Evolutionary conservation across 306 rosid species (phyloP).

Genomic region (Vicia sativa): DNA sequence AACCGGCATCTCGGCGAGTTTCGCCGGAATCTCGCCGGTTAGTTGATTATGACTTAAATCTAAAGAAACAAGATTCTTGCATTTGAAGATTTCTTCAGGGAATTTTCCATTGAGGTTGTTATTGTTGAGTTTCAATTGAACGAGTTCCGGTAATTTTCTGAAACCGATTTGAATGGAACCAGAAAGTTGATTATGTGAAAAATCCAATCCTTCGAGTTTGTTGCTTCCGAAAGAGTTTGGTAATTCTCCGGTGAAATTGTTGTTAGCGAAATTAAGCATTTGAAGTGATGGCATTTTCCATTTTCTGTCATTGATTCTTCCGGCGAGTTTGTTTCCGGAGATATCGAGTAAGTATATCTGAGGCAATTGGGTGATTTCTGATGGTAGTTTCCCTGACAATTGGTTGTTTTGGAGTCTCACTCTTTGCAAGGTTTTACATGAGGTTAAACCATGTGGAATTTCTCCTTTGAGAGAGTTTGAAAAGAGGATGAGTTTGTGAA

Average conservation of each 20-base stretch:
- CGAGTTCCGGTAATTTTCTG: slow-evolving; percentile 47
- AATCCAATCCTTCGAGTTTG: slow-evolving; percentile 65
- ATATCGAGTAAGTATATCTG: slow-evolving; percentile 73
- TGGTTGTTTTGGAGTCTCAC: slow-evolving; percentile 84
- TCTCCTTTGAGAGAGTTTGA: slow-evolving; percentile 66
- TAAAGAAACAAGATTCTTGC: slow-evolving; percentile 68
- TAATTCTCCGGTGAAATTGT: slow-evolving; percentile 62
- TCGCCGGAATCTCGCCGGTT: slow-evolving; percentile 57
- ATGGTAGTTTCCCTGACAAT: slow-evolving; percentile 60
- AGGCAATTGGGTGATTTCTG: slow-evolving; percentile 52
- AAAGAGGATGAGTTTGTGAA: slow-evolving; percentile 85
- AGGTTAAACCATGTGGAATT: slow-evolving; percentile 54
- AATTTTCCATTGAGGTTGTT: slow-evolving; percentile 65
- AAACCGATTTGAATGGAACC: slow-evolving; percentile 50
- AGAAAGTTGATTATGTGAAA: slow-evolving; percentile 63
- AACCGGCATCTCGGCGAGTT: slow-evolving; percentile 66
- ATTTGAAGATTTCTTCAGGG: slow-evolving; percentile 58
- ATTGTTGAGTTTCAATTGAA: slow-evolving; percentile 62
- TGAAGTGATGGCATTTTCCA: slow-evolving; percentile 80
- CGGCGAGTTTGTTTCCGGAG: slow-evolving; percentile 67
- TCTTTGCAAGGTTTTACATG: slow-evolving; percentile 68
- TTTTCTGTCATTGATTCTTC: slow-evolving; percentile 53
- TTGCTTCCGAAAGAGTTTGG: slow-evolving; percentile 60
- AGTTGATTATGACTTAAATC: slow-evolving; percentile 70
- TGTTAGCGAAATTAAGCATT: slow-evolving; percentile 75